Evolutionary conservation across 2,329 filamentous ascomycete species (phyloP), one percentile per base, ranked within the genome.

Genomic region (Neonectria ditissima): DNA sequence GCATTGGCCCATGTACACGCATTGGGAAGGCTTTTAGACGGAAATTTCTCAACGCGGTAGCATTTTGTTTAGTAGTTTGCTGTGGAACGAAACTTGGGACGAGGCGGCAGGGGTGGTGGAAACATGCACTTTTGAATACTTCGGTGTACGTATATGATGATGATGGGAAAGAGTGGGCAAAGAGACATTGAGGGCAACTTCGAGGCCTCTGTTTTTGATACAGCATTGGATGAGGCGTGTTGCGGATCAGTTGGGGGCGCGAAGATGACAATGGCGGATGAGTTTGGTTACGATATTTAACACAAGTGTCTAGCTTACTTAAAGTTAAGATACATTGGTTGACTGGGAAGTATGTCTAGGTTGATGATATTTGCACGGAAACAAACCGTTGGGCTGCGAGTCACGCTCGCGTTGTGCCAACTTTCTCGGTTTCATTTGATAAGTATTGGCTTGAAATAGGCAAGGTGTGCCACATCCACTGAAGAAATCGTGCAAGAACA

Each of bases 1-100:
- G 51, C 44, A 34, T 39, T 50, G 26, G 53, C 47, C 63, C 60
- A 55, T 69, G 66, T 73, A 74, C 58, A 72, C 66, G 69, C 39
- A 69, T 67, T 68, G 59, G 63, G 62, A 65, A 61, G 69, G 59
- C 45, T 65, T 45, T 71, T 69, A 72, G 71, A 72, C 44, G 34
- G 54, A 50, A 47, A 54, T 43, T 13, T 26, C 47, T 47, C 52
- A 51, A 57, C 20, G 47, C 43, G 22, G 59, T 45, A 54, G 63
- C 58, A 50, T 50, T 66, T 52, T 69, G 55, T 56, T 61, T 54
- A 48, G 56, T 68, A 51, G 34, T 60, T 54, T 57, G 59, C 41
- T 55, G 43, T 48, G 51, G 52, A 58, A 54, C 58, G 58, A 45
- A 57, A 55, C 26, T 44, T 39, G 43, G 50, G 26, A 45, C 30